Percentiles rank a stretch among this genome's conserved stretches.
phyloP scores from a whole-genome alignment of 768 basidiomycete species.

The Serendipita sp. region DNA sequence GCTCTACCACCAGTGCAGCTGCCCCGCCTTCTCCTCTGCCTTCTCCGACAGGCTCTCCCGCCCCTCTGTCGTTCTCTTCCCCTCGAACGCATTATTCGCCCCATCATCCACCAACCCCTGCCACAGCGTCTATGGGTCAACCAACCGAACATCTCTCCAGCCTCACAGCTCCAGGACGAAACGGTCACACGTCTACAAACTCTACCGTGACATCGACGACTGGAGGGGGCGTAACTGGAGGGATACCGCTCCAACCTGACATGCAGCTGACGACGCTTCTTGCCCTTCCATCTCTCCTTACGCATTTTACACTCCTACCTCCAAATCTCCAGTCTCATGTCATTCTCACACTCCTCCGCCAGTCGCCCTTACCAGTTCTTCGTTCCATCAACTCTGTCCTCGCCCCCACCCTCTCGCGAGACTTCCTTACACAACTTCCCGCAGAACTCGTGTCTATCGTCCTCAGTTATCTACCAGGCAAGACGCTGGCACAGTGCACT shows the following conservation, averaged over 20 bases:
- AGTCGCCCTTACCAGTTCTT: constrained; percentile 80
- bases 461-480: constrained; percentile 67
- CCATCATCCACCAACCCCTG: not conserved
- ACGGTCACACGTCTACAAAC: constrained; percentile 34
- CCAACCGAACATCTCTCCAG: not conserved
- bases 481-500: constrained; percentile 70
- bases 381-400: constrained; percentile 80
- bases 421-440: constrained; percentile 84
- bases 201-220: constrained; percentile 67
- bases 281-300: constrained; percentile 67
- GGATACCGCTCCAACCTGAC: constrained; percentile 67
- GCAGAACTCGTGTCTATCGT: constrained; percentile 84
- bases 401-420: constrained; percentile 79
- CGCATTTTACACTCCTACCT: constrained; percentile 68
- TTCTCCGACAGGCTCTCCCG: constrained; percentile 72
- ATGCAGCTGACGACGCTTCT: constrained; percentile 68
- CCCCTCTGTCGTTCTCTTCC: constrained; percentile 14
- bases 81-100: not conserved
- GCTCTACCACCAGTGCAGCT: constrained; percentile 21
- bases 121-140: not conserved
- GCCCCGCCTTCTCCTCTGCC: constrained; percentile 75
- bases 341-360: constrained; percentile 79
- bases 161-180: constrained; percentile 5
- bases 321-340: constrained; percentile 81
- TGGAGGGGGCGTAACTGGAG: constrained; percentile 24